Evolutionary conservation across 2,329 filamentous ascomycete genomes (phyloP), one percentile per base, ranked within the genome.

Genomic region (Penicillium sp.): DNA sequence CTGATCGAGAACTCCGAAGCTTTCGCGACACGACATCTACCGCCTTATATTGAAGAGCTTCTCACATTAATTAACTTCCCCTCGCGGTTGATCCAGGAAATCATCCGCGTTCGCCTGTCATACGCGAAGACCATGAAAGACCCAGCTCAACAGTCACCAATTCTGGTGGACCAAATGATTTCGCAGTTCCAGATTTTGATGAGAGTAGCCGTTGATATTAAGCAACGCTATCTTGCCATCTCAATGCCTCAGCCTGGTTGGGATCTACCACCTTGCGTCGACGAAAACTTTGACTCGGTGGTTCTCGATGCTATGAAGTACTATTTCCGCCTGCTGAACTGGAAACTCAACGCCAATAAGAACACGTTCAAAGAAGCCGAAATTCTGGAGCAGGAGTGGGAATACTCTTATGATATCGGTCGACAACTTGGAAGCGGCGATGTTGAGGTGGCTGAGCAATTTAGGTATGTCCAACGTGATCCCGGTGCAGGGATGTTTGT

Each of bases 291-390:
- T 68, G 95, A 98, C 71, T 84, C 88, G 33, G 91, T 96, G 19
- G 91, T 98, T 10, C 78, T 99, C 44, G 93, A 97, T 68, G 93
- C 93, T 0, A 81, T 99, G 65, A 96, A 93, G 73, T 98, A 96
- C 74, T 99, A 99, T 76, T 99, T 99, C 82, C 95, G 93, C 74
- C 93, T 99, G 84, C 81, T 99, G 45, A 97, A 98, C 71, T 98
- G 93, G 91, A 98, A 98, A 75, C 81, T 99, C 52, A 93, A 90
- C 66, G 91, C 92, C 55, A 98, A 98, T 80, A 98, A 97, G 74
- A 99, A 98, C 77, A 97, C 93, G 0, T 99, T 99, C 83, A 98
- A 98, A 72, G 95, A 99, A 74, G 95, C 95, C 7, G 95, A 99
- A 79, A 89, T 99, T 62, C 79, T 99, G 48, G 96, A 97, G 71